Conservation (phyloP, 176 grass and related monocot species). For the Rhynchospora tenuis region DNA sequence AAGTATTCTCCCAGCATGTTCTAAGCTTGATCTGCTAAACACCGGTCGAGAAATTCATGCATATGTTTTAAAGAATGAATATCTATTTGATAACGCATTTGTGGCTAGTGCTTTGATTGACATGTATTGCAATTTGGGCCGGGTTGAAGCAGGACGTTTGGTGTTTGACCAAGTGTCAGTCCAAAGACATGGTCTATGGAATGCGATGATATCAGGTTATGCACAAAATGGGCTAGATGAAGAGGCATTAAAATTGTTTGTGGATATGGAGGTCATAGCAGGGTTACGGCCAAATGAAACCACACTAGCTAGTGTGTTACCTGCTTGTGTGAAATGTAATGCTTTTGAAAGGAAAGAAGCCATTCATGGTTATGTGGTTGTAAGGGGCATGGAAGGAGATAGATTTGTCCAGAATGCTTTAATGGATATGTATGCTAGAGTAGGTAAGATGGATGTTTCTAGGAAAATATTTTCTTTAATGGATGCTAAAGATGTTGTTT, state of each 20-base stretch:
- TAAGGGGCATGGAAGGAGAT: conserved; percentile 64
- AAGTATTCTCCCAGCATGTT: conserved; percentile 70
- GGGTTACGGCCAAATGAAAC: conserved; percentile 66
- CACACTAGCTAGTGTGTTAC: conserved; percentile 72
- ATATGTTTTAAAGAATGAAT: conserved; percentile 40
- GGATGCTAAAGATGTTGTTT: conserved; percentile 56
- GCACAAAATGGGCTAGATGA: conserved; percentile 69
- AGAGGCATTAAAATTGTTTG: conserved; percentile 58
- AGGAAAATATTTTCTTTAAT: conserved; percentile 51
- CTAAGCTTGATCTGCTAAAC: conserved; percentile 42
- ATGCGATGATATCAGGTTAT: conserved; percentile 90
- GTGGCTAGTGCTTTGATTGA: conserved; percentile 80
- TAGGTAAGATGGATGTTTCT: conserved; percentile 63
- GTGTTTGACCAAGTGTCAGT: conserved; percentile 50
- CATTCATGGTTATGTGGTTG: conserved; percentile 80
- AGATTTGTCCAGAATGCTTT: conserved; percentile 95
- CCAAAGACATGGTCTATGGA: conserved; percentile 69
- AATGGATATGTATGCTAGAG: conserved; percentile 90
- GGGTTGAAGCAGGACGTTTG: conserved; percentile 28
- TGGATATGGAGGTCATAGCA: conserved; percentile 47
- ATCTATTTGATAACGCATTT: conserved; percentile 63
- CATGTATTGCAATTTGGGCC: conserved; percentile 75
- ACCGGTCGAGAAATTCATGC: conserved; percentile 65
- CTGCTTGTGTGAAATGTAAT: conserved; percentile 59
- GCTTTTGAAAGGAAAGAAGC: conserved; percentile 56